phyloP scores from a whole-genome alignment of 768 basidiomycete species.

The Candolleomyces eurysporus region DNA sequence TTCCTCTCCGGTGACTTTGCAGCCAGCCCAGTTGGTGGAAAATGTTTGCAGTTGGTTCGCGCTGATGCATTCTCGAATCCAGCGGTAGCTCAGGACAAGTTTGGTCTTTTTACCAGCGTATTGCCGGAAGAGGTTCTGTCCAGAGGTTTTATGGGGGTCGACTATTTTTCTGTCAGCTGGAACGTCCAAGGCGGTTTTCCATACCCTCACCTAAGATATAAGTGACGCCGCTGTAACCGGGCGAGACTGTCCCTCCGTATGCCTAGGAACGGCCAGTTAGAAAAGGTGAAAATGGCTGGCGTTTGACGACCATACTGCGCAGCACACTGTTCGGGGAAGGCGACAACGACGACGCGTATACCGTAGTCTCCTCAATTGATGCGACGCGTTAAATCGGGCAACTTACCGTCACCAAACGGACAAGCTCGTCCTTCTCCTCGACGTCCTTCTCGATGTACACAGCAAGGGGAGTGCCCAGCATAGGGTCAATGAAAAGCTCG shows the following conservation, averaged over 20 bases:
- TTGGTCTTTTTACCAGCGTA: constrained; percentile 80
- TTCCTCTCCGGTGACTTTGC: constrained; percentile 76
- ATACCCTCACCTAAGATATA: constrained; percentile 70
- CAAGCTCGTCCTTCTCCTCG: constrained; percentile 60
- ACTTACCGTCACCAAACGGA: constrained; percentile 67
- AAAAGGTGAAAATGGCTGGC: neutral
- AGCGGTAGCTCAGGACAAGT: constrained; percentile 68
- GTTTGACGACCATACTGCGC: neutral
- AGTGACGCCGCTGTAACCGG: constrained; percentile 73
- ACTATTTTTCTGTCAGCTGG: constrained; percentile 39
- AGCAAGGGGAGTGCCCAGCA: constrained; percentile 72
- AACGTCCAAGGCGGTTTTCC: too few relatives aligned
- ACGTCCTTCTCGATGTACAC: constrained; percentile 85
- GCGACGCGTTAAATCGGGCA: constrained; percentile 6
- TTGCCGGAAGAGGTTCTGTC: constrained; percentile 78
- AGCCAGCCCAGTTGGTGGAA: constrained; percentile 74
- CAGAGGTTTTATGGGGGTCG: constrained; percentile 74
- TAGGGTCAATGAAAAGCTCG: constrained; percentile 76
- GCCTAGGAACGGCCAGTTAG: constrained; percentile 42
- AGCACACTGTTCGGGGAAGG: neutral
- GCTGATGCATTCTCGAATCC: constrained; percentile 79
- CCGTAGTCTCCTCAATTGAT: neutral
- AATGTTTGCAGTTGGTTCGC: constrained; percentile 69
- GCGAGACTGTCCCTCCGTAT: constrained; percentile 72
- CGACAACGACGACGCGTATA: neutral